Percentiles rank a stretch among this genome's conserved stretches.
Conservation (phyloP, 805 yeast genomes). For the Jamesozyma hellenica region DNA sequence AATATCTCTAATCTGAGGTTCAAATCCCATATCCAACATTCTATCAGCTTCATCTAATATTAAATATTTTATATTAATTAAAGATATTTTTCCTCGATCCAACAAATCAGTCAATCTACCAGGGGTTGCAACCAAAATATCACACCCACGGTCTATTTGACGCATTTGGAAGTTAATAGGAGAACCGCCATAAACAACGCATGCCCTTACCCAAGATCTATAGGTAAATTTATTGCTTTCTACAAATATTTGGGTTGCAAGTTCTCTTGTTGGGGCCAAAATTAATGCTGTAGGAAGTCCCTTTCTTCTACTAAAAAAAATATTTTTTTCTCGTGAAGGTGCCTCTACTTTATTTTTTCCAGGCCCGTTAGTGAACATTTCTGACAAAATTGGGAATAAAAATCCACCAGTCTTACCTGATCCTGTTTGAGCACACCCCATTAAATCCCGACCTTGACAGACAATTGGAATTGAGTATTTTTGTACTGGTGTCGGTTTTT, state of each 20-base stretch:
- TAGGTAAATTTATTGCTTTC: constrained; percentile 92
- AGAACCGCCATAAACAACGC: constrained; percentile 97
- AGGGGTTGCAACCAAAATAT: constrained; percentile 92
- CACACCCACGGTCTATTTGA: constrained; percentile 86
- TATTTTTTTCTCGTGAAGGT: constrained; percentile 19
- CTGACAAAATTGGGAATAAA: constrained; percentile 89
- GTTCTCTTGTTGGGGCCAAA: constrained; percentile 97
- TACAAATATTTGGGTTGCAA: constrained; percentile 89
- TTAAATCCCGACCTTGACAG: constrained; percentile 76
- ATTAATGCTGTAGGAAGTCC: constrained; percentile 89
- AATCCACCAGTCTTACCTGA: constrained; percentile 99
- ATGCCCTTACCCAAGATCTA: constrained; percentile 95
- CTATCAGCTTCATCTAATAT: constrained; percentile 98
- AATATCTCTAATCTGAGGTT: constrained; percentile 96
- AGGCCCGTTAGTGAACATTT: constrained; percentile 82
- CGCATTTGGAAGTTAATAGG: constrained; percentile 78
- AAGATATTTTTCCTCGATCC: constrained; percentile 86
- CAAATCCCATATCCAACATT: constrained; percentile 99
- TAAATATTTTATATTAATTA: constrained; percentile 78
- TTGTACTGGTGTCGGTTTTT: constrained; percentile 91
- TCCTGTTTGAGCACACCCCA: constrained; percentile 97
- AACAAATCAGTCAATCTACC: constrained; percentile 93
- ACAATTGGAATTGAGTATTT: constrained; percentile 87
- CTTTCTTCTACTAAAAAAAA: constrained; percentile 44
- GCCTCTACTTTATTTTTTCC: constrained; percentile 44